Percentiles rank a stretch among this genome's conserved stretches.
phyloP scores from a whole-genome alignment of 371 early-diverging fungal species.

The Vairimorpha apis region DNA sequence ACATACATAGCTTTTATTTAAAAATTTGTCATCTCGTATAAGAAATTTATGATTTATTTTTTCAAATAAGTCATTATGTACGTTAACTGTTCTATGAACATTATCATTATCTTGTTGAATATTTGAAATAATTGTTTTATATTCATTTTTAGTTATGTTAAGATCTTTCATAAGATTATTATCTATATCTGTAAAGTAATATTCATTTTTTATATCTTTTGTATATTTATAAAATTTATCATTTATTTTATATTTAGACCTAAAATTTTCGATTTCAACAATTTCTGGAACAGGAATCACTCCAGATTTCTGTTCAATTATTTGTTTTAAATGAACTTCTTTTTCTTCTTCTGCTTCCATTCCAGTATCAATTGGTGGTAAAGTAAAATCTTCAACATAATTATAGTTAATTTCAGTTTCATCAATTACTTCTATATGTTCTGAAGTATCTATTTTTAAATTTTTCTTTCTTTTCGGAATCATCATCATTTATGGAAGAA shows the following conservation, averaged over 20 bases:
- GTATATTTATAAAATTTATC: constrained; percentile 34
- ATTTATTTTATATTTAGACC: background rate
- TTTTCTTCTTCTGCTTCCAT: constrained; percentile 61
- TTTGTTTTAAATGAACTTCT: constrained; percentile 55
- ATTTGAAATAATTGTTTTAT: background rate
- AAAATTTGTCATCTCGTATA: constrained; percentile 31
- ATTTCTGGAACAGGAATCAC: constrained; percentile 56
- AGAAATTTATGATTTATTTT: constrained; percentile 21
- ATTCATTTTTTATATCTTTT: constrained; percentile 50
- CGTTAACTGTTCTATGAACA: background rate
- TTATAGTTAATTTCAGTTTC: background rate
- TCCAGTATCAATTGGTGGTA: constrained; percentile 44
- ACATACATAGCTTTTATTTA: constrained; percentile 49
- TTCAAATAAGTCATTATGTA: constrained; percentile 16
- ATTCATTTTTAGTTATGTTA: constrained; percentile 1
- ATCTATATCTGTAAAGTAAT: constrained; percentile 34
- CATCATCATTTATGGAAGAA: background rate
- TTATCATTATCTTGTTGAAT: constrained; percentile 2
- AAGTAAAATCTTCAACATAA: constrained; percentile 45
- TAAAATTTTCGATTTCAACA: constrained; percentile 16
- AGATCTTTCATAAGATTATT: constrained; percentile 1
- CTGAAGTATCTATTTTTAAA: background rate
- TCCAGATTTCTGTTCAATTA: constrained; percentile 33
- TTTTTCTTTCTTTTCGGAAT: constrained; percentile 6
- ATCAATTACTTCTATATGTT: background rate